Evolutionary conservation across 164 flowering plant species (phyloP), one percentile per base, ranked within the genome.

Genomic region (Vitis amurensis): DNA sequence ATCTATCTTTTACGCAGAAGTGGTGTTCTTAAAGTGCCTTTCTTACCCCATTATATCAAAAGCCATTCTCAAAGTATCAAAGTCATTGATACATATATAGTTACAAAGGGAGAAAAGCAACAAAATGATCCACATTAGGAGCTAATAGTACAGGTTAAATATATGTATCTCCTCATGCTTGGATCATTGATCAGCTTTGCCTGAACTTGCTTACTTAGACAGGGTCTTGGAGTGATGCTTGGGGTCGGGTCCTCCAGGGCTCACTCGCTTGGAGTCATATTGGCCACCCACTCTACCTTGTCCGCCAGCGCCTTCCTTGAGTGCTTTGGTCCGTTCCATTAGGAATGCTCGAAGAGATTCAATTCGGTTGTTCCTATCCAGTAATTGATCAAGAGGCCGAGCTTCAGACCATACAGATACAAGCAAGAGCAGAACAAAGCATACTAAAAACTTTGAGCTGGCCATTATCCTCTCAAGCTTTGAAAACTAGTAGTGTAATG

Each of bases 241-340:
- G 6, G 78, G 81, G 56, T 78, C 78, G 0, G 81, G 76, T 9
- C 81, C 78, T 13, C 76, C 74, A 14, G 81, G 81, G 61, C 78
- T 78, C 3, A 31, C 58, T 61, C 78, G 65, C 55, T 75, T 72
- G 11, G 65, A 64, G 56, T 69, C 70, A 37, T 37, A 19, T 48
- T 11, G 47, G 47, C 58, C 47, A 37, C n/a, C 14, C 8, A 12
- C 48, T 10, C 9, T 13, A n/a, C 19, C 56, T 12, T 67, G 23
- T 19, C 74, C 59, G 10, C 10, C 59, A 23, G 13, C n/a, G n/a
- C 60, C 23, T 17, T 16, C 66, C 62, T 47, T 50, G 14, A 56
- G 52, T 15, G 12, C 63, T 13, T 29, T 61, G 8, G 67, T 58
- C 9, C 14, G 30, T 58, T 71, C 72, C 44, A 37, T 37, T 5